Conservation (phyloP, 257 asterid genomes). For the Solanum ahanhuiri region DNA sequence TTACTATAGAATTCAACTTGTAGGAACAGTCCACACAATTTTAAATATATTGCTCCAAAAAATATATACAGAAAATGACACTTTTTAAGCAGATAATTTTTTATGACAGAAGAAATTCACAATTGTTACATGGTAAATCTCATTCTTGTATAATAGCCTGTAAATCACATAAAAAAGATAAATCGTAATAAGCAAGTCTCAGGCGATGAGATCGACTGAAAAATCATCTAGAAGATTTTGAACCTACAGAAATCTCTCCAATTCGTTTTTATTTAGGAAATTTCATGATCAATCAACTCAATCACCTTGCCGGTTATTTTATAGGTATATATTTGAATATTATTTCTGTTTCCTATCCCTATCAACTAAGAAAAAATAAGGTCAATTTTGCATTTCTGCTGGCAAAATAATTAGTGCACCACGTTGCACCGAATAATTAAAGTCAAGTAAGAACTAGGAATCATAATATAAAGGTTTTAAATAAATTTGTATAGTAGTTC, state of each 20-base stretch:
- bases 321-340: background rate
- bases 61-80: background rate
- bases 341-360: background rate
- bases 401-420: background rate
- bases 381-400: background rate
- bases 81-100: too few species aligned
- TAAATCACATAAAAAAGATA: background rate
- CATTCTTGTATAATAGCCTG: background rate
- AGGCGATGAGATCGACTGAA: accelerated
- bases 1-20: background rate
- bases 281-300: accelerated
- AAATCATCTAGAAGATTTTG: background rate
- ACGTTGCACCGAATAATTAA: background rate
- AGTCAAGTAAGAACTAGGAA: background rate
- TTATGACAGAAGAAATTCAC: background rate
- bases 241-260: accelerated
- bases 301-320: background rate
- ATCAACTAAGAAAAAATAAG: background rate
- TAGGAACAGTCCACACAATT: background rate
- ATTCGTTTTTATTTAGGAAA: background rate
- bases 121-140: background rate
- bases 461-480: background rate
- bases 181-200: background rate
- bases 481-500: background rate
- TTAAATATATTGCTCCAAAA: background rate